Base-by-base conservation (phyloP, 306 rosid genomes). In the Fagus sylvatica region DNA sequence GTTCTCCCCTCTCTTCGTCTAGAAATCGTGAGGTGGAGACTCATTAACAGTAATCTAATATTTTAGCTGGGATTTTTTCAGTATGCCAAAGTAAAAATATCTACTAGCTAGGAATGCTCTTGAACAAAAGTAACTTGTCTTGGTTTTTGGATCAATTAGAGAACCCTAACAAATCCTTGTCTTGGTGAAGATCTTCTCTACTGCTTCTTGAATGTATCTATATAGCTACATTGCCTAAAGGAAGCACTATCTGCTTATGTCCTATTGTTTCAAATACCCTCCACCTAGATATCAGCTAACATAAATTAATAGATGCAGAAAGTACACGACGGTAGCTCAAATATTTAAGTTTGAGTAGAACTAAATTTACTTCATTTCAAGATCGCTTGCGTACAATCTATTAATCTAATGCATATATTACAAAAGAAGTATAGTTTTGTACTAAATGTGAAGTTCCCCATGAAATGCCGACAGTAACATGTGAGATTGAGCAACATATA, bases 401-500 rank as follows among this genome's bases (percentile, higher is more conserved):
- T 61, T 13, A 61, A 61, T 8, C 42, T 33, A 33, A 10, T 16
- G 40, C 68, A 33, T 33, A 61, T 32, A 61, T 61, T 33, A 32
- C 8, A 4, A 32, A 4, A 61, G 6, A 57, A 30, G 33, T 57
- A 11, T 57, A 57, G 1, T 32, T 62, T 76, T 60, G 59, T 69
- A 79, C 46, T 82, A 72, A 51, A 32, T 73, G 51, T 87, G 54
- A 80, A 80, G 36, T 84, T 82, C 65, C 79, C 73, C 56, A 77
- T 73, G 71, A 43, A 83, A 34, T 51, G 70, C 88, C 73, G 88
- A 87, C 88, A 87, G 78, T 49, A 88, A 73, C 87, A 87, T 83
- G 87, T 89, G 91, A 64, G 73, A 64, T 32, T 56, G 54, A 49
- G 55, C 16, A 71, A 30, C 66, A 68, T 54, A 55, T 34, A 36